Evolutionary conservation across 441 rosid genomes (phyloP).

Genomic region (Gossypium gossypioides): DNA sequence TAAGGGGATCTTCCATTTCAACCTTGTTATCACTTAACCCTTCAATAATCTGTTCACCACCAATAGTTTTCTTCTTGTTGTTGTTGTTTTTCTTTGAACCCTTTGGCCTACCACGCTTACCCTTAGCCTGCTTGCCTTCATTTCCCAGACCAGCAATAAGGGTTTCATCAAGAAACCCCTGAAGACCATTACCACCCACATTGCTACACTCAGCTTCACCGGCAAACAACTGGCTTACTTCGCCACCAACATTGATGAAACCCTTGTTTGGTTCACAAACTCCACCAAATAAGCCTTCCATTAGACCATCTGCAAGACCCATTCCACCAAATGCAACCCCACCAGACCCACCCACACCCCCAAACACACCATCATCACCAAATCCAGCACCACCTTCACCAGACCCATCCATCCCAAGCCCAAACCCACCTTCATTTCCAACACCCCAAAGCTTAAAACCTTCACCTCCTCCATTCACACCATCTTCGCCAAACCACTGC

Average conservation of each 20-base stretch:
- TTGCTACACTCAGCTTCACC: conserved; percentile 22
- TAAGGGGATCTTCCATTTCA: background rate
- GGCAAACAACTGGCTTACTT: conserved; percentile 22
- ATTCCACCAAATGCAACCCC: conserved; percentile 14
- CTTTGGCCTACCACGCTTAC: conserved; percentile 29
- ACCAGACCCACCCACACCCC: conserved; percentile 20
- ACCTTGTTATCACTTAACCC: background rate
- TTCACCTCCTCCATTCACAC: conserved; percentile 17
- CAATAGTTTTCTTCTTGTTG: conserved; percentile 15
- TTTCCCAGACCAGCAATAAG: background rate
- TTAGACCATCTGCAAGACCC: conserved; percentile 9
- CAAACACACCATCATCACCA: conserved; percentile 13
- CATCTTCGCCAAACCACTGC: conserved; percentile 22
- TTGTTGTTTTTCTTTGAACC: conserved; percentile 21
- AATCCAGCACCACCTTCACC: conserved; percentile 11
- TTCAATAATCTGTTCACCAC: conserved; percentile 1
- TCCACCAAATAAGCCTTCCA: conserved; percentile 7
- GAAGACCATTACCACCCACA: conserved; percentile 23
- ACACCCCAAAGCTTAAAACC: conserved; percentile 22
- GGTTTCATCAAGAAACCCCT: conserved; percentile 25
- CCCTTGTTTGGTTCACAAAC: conserved; percentile 11
- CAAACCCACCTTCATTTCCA: conserved; percentile 18
- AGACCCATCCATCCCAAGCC: conserved; percentile 9
- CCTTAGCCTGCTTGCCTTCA: conserved; percentile 5
- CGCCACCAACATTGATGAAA: conserved; percentile 16